Evolutionary conservation across 176 grass and related monocot species (phyloP), one percentile per base, ranked within the genome.

Genomic region (Cenchrus americanus): DNA sequence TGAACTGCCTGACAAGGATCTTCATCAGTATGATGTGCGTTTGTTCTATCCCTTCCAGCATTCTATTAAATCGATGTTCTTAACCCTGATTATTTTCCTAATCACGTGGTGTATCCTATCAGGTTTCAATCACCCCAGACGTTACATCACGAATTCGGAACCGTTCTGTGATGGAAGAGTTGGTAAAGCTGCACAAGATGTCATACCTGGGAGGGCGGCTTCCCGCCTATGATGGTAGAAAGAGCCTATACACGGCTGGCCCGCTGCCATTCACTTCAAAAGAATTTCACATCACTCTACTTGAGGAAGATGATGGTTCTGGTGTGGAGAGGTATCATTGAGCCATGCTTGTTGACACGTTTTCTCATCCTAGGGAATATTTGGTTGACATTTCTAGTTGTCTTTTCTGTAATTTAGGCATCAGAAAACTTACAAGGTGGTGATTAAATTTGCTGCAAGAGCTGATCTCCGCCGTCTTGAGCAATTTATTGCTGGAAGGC

Each of bases 21-120:
- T 98, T 59, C 93, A 98, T 84, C 96, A 98, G 52, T 95, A 98
- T 80, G 93, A 98, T 82, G 96, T 98, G 59, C 34, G 94, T 88
- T 88, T 55, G 66, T 22, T 79, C 79, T 72, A 77, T 57, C 53
- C 67, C 54, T 24, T 77, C 7, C 51, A 69, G 3, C 9, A 7
- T 63, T 30, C 37, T 42, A 46, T 17, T 17, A 24, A 52, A 73
- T 30, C 24, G 4, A 42, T 84, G 44, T 62, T 68, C 11, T 91
- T 83, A 5, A 4, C 5, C 32, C 17, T 66, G 13, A 26, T 44
- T 37, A 22, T 15, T 66, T 62, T 47, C 34, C 51, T 78, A 14
- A 10, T 40, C 26, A n/a, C 48, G 13, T 19, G 34, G 57, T 41
- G 30, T 62, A 59, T 51, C 32, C 71, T 57, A 64, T 79, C 84